phyloP scores from a whole-genome alignment of 1,284 basidiomycete species.

The Ustilago sp. region DNA sequence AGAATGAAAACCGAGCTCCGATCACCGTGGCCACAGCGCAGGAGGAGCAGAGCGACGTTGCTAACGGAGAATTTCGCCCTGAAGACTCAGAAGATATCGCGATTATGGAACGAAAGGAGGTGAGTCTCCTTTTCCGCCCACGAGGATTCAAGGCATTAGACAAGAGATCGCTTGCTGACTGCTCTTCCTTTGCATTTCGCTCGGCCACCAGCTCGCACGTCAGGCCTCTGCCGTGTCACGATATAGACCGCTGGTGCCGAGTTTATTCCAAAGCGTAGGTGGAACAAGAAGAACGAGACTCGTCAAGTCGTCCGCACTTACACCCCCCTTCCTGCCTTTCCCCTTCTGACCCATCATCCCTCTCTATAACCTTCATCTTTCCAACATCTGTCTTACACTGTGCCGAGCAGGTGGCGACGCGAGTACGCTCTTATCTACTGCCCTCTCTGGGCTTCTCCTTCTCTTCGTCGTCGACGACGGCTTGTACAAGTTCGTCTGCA shows the following conservation, averaged over 20 bases:
- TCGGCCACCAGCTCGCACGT: slow-evolving; percentile 16
- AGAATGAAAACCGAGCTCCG: neutral
- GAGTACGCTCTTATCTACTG: slow-evolving; percentile 29
- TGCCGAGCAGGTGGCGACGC: slow-evolving; percentile 21
- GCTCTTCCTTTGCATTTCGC: neutral
- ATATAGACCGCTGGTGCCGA: slow-evolving; percentile 43
- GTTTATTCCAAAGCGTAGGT: slow-evolving; percentile 43
- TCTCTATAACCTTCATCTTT: neutral
- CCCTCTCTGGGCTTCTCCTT: slow-evolving; percentile 22
- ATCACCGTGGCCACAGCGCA: neutral
- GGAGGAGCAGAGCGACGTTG: neutral
- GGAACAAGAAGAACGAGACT: neutral
- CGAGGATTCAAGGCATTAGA: neutral
- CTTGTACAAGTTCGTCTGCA: slow-evolving; percentile 1
- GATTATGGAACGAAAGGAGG: slow-evolving; percentile 17
- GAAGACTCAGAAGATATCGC: neutral
- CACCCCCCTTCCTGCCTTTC: neutral
- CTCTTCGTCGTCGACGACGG: neutral
- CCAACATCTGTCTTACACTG: neutral
- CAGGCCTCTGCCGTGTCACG: slow-evolving; percentile 17
- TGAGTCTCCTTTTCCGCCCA: slow-evolving; percentile 4
- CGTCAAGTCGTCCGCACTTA: slow-evolving; percentile 4
- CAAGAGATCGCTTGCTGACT: slow-evolving; percentile 8
- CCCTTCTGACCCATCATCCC: slow-evolving; percentile 4
- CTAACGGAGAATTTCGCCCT: neutral